Evolutionary conservation across 495 filamentous ascomycete species (phyloP), one percentile per base, ranked within the genome.

Genomic region (Bathelium albidoporum): DNA sequence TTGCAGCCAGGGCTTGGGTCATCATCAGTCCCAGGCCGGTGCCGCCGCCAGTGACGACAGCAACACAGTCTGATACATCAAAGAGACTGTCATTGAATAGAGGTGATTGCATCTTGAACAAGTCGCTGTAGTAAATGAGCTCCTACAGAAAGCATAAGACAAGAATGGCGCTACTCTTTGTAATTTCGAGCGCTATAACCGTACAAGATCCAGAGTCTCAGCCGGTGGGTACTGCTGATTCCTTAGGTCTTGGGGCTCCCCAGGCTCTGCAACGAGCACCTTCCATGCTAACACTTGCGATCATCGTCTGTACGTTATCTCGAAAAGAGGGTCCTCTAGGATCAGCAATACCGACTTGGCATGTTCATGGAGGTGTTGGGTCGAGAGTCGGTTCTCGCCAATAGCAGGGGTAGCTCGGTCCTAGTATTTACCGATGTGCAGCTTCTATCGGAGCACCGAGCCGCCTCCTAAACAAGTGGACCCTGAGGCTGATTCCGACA

Each of bases 21-120:
- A 88, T 87, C 71, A 80, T 82, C 2, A 82, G 73, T 14, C 86
- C 87, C 64, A 89, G 81, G 2, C 86, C 86, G 84, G 61, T 69
- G 11, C 67, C 67, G 45, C 83, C 83, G 28, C 85, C 84, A 2
- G 85, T 88, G 45, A 87, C 74, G 14, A 85, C 81, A 34, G 82
- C 83, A 0, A 88, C 80, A 34, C 86, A 73, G 59, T 83, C 82
- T 32, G 84, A 76, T 29, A 86, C 82, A 45, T 75, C 71, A 74
- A 85, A 84, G 10, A 87, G 76, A 58, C 64, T 60, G 3, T 39
- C 34, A 39, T 39, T 39, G 14, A 39, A 39, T 14, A 39, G 14
- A 16, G 20, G 2, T 29, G 32, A 22, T 20, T 44, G 36, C 49
- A 55, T 55, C 49, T 55, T 55, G 49, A 18, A 18, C 49, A 10